Base-by-base conservation (phyloP, 805 yeast genomes). In the Saturnispora dispora region DNA sequence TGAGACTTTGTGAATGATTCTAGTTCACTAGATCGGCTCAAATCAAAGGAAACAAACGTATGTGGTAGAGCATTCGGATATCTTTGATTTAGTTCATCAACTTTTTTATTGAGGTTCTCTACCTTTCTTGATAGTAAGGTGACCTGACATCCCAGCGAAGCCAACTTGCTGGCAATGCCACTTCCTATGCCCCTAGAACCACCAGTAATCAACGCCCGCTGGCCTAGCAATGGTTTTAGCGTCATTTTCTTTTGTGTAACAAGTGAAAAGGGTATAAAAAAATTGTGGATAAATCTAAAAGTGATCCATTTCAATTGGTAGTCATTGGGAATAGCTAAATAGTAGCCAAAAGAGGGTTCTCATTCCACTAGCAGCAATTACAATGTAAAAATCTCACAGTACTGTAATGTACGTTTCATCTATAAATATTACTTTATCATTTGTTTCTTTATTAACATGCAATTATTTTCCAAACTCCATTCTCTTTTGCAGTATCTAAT, bases 161-260 rank as follows among this genome's bases (percentile, higher is more conserved):
- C 76, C 27, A 85, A 67, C 30, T 58, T 62, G 33, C 61, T 55
- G 0, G 88, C 83, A 17, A 85, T 75, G 0, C 73, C 73, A 3
- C 71, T 65, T 0, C 93, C 93, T 13, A 85, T 68, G 0, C 93
- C 91, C 44, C 75, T 67, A 0, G 89, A 80, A 0, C 83, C 89
- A 1, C 93, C 93, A 0, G 88, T 83, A 2, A 83, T 65, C 4
- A 79, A 56, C 0, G 82, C 83, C 52, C 58, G 63, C 30, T 63
- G 65, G 13, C 53, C 51, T 5, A 41, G 5, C 9, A 55, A 33
- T 10, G 51, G 45, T 17, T 46, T 46, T n/a, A 39, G 3, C 1
- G 28, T 23, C 44, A 40, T 40, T 9, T 25, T 25, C 9, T 25
- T 25, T 25, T 25, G 28, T 25, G 8, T 25, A 6, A 25, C 28